Percentiles rank a stretch among this genome's conserved stretches.
These are phyloP conservation scores for Triticum turgidum DNA, from an alignment of 176 grass and related monocot genomes.

Conservation along the genomic window DNA sequence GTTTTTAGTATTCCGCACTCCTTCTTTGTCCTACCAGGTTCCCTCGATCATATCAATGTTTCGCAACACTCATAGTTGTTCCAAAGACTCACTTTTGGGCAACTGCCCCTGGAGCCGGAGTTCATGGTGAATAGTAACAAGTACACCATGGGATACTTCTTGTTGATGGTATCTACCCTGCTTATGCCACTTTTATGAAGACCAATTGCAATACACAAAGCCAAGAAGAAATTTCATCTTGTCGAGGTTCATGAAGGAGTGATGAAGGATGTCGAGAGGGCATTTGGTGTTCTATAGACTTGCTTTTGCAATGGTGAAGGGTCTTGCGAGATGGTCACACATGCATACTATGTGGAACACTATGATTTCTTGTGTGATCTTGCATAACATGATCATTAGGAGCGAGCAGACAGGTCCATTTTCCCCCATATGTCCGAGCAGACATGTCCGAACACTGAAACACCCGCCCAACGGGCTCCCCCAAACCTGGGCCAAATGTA, in stretches of 20 bases:
- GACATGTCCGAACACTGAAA: no score
- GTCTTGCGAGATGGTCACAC: neutral
- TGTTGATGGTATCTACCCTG: neutral
- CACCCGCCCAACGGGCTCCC: no score
- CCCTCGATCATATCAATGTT: no score
- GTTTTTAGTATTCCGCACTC: no score
- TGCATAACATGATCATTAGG: neutral
- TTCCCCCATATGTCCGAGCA: no score
- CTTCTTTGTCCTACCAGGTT: no score
- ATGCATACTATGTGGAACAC: neutral
- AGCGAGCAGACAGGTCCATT: no score
- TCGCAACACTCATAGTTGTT: no score
- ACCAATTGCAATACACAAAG: neutral
- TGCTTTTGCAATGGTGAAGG: neutral
- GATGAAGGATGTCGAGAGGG: neutral
- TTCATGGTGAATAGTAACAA: no score
- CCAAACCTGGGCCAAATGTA: no score
- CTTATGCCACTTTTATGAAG: neutral
- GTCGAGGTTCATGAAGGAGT: neutral
- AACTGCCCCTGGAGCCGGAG: no score
- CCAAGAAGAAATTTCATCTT: neutral
- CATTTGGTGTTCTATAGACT: neutral
- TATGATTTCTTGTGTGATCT: neutral
- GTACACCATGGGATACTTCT: neutral
- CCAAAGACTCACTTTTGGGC: no score